phyloP scores from a whole-genome alignment of 2,329 filamentous ascomycete genomes.

The Aspergillus novoparasiticus region DNA sequence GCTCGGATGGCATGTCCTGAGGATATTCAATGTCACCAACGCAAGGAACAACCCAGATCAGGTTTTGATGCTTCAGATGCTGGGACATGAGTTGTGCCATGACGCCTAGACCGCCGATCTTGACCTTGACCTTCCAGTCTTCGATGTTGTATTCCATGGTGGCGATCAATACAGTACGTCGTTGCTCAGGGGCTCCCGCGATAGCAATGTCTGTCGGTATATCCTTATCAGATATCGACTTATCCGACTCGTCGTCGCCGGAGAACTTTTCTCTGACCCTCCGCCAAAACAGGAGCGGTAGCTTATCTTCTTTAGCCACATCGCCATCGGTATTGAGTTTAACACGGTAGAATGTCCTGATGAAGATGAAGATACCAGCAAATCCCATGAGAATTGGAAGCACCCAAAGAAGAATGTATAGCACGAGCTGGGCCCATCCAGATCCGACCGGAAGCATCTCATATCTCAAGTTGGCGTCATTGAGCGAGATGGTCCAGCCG shows the following conservation, averaged over 20 bases:
- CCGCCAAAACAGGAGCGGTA: conserved; percentile 40
- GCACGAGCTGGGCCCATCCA: conserved; percentile 54
- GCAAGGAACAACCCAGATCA: conserved; percentile 65
- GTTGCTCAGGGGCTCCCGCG: conserved; percentile 30
- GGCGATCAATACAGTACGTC: conserved; percentile 64
- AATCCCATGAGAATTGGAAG: conserved; percentile 56
- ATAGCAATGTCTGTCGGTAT: conserved; percentile 38
- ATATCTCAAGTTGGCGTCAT: conserved; percentile 61
- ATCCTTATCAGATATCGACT: conserved; percentile 36
- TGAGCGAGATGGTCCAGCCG: conserved; percentile 57
- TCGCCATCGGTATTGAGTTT: conserved; percentile 64
- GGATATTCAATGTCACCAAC: conserved; percentile 68
- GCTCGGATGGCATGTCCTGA: conserved; percentile 58
- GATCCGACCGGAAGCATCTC: conserved; percentile 57
- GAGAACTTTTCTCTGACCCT: conserved; percentile 34
- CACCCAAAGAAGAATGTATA: conserved; percentile 58
- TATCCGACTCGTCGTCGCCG: conserved; percentile 26
- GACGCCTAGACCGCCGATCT: conserved; percentile 70
- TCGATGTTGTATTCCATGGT: conserved; percentile 75
- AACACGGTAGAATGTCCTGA: conserved; percentile 64
- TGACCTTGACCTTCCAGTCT: conserved; percentile 71
- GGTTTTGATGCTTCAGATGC: conserved; percentile 64
- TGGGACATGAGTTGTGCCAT: conserved; percentile 74
- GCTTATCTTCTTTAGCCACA: conserved; percentile 49
- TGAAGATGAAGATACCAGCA: conserved; percentile 58